Conservation (phyloP, 139 green algal species). For the Astrephomene gubernaculifera region DNA sequence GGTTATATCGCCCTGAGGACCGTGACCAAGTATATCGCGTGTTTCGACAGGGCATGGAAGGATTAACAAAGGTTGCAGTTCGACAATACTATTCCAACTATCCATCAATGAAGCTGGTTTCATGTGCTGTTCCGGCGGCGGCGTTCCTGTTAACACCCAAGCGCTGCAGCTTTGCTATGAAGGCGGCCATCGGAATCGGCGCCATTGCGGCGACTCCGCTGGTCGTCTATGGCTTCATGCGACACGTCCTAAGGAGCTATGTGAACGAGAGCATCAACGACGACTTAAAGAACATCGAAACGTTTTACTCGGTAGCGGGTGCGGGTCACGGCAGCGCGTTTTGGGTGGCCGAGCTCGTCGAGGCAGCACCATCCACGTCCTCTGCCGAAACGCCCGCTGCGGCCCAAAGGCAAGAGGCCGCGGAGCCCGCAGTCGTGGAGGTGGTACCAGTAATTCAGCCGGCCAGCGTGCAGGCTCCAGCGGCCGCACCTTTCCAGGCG, state of each 20-base stretch:
- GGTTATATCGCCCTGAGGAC: slow-evolving; percentile 4
- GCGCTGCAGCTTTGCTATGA: neutral
- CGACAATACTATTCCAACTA: neutral
- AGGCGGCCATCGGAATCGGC: neutral
- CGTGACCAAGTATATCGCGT: neutral
- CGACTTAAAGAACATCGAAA: slow-evolving; percentile 7
- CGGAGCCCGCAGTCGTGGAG: too few species aligned
- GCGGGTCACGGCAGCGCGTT: slow-evolving; percentile 17
- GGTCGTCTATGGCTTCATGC: neutral
- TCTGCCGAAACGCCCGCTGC: neutral
- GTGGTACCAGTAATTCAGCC: too few species aligned
- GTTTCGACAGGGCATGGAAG: neutral
- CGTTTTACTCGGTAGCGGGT: neutral
- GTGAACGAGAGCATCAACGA: neutral
- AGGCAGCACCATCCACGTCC: neutral
- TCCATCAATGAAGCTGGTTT: neutral
- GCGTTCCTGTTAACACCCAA: neutral
- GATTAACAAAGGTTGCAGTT: neutral
- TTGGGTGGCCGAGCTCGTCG: slow-evolving; percentile 26
- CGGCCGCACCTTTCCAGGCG: too few species aligned
- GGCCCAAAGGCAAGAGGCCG: too few species aligned
- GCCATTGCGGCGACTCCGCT: neutral
- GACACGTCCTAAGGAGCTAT: neutral
- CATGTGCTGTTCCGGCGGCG: neutral
- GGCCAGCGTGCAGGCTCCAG: too few species aligned